Evolutionary conservation across 352 stramenopile genomes (phyloP), one percentile per base, ranked within the genome.

Genomic region (Pythium diclinum): DNA sequence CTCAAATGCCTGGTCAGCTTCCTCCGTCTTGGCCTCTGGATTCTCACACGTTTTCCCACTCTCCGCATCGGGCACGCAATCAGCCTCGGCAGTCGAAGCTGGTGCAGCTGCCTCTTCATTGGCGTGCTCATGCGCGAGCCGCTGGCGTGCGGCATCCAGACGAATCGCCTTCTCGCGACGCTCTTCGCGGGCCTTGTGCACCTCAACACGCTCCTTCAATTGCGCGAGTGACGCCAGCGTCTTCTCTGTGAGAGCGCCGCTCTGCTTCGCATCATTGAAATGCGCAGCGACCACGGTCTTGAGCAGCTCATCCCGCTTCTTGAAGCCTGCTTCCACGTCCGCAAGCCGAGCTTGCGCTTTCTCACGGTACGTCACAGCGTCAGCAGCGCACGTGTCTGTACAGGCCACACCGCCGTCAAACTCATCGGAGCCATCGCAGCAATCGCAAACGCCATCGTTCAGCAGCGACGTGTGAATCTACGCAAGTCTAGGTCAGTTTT

Each of bases 391-490:
- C 36, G 77, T 85, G 49, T 93, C 78, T 3, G 32, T 14, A 53
- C 85, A 94, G 0, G 55, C 56, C 5, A 28, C 61, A 21, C 13
- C 11, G 13, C 14, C 19, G 33, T 68, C n/a, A 49, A 72, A 73
- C 65, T 99, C 97, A 63, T 99, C 96, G 14, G 83, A 85, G 11
- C 96, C 97, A 69, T 99, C 95, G 61, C 97, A 99, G 74, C 97
- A 99, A 80, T 99, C 96, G 68, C 97, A 99, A 58, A 99, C 83
- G 10, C 91, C 93, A 71, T 99, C 97, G 46, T 96, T 74, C 25
- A 99, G 68, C 16, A 87, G 73, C 1, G 89, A 97, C 6, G 85
- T 85, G 11, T 89, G 83, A 38, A 91, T 86, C 68, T 86, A 75
- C 28, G 14, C 4, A 44, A n/a, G 17, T 38, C 36, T 62, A 42